These are phyloP conservation scores for Lepidium campestre DNA, from an alignment of 441 rosid species.

Conservation along the genomic window DNA sequence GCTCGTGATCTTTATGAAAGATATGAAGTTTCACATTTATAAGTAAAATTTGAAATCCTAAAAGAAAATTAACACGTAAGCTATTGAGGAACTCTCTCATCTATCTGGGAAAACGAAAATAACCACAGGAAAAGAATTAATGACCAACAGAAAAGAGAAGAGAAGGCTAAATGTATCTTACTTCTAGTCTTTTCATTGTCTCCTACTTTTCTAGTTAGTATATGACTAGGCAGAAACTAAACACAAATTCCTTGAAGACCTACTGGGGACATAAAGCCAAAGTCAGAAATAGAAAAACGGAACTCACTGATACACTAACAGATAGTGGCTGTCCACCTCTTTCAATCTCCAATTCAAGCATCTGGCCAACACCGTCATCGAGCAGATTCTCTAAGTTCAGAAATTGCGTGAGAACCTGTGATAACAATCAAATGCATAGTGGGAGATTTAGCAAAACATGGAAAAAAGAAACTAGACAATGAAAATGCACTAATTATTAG, in stretches of 20 bases:
- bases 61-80: not conserved
- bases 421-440: conserved; percentile 21
- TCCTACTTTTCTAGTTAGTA: not conserved
- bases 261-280: not conserved
- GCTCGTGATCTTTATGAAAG: conserved; percentile 4
- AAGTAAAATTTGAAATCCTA: conserved; percentile 8
- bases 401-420: conserved; percentile 89
- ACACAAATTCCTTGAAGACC: conserved; percentile 7
- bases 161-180: conserved; percentile 4
- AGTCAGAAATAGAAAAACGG: conserved; percentile 9
- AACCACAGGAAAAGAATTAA: not conserved
- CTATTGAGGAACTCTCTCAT: not conserved
- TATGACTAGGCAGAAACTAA: not conserved
- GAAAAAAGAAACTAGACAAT: not conserved
- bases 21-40: not conserved
- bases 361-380: conserved; percentile 71
- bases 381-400: conserved; percentile 73
- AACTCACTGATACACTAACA: conserved; percentile 66
- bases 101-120: not conserved
- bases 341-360: conserved; percentile 71
- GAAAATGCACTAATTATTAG: conserved; percentile 1
- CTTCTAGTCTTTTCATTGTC: not conserved
- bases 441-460: conserved; percentile 7
- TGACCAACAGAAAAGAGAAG: conserved; percentile 7
- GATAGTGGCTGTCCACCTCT: conserved; percentile 75